A percentile compares a stretch with the other conserved stretches of the same genome.
phyloP scores from a whole-genome alignment of 192 early-diverging fungal species.

The Linnemannia exigua region DNA sequence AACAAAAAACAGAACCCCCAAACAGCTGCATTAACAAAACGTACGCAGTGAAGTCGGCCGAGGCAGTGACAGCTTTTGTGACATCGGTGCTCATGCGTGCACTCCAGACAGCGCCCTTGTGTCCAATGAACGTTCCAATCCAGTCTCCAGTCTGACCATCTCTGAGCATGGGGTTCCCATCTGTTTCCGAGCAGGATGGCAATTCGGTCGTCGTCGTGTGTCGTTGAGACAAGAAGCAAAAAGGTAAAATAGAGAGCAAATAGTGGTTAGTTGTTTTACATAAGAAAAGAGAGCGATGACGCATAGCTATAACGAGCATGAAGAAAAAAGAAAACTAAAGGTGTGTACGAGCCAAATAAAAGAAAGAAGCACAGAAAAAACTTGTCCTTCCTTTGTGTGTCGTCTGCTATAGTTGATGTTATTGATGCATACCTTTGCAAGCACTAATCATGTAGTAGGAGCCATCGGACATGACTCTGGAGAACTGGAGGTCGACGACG shows the following conservation, averaged over 20 bases:
- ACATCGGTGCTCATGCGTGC: conserved; percentile 84
- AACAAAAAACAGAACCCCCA: not conserved
- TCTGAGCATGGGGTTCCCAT: conserved; percentile 89
- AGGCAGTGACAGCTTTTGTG: conserved; percentile 89
- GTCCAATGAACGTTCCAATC: conserved; percentile 92
- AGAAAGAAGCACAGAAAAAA: not conserved
- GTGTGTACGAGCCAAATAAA: not conserved
- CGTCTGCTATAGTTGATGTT: too few relatives aligned
- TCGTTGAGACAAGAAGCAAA: not conserved
- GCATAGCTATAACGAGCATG: not conserved
- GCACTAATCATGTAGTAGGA: conserved; percentile 87
- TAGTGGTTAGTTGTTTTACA: not conserved
- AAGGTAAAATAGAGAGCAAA: not conserved
- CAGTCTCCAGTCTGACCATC: conserved; percentile 93
- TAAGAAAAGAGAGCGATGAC: conserved; percentile 4
- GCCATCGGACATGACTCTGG: conserved; percentile 77
- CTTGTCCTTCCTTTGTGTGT: too few relatives aligned
- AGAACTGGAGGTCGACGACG: conserved; percentile 91
- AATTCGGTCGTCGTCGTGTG: not conserved
- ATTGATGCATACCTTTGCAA: conserved; percentile 78
- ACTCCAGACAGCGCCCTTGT: conserved; percentile 95
- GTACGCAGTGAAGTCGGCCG: conserved; percentile 91
- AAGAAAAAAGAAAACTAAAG: not conserved
- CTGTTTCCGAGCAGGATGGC: conserved; percentile 45
- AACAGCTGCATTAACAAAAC: conserved; percentile 15